Base-by-base conservation (phyloP, 2,329 filamentous ascomycete species). In the Colletotrichum tabaci region DNA sequence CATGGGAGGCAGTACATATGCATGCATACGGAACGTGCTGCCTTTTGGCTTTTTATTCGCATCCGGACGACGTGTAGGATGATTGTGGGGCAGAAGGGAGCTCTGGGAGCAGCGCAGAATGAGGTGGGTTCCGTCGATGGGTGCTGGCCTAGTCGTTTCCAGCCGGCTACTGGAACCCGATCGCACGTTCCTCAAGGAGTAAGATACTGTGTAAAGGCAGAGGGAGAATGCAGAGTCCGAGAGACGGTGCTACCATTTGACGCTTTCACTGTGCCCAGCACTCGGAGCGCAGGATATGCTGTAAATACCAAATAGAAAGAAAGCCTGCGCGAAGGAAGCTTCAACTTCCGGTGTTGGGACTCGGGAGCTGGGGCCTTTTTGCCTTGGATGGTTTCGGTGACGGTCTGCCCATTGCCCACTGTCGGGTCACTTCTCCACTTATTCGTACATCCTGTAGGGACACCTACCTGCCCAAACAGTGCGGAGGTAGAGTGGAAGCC, bases 41-140 rank as follows among this genome's bases (percentile, higher is more conserved):
- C 26, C 30, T 60, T 60, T 35, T 55, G 4, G 4, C 18, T 13
- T 55, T 38, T 15, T 18, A 38, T 12, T 61, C 50, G 67, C 67
- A 62, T 71, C 67, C 67, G 67, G 67, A 65, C 67, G 57, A 67
- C 23, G 57, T 62, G 62, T 67, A 35, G 47, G 57, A 67, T 38
- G 57, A 61, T 38, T 57, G 68, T 52, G 64, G 64, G 68, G 64
- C 55, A 49, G 49, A 18, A 38, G 16, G 26, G 21, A 21, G 30
- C 52, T 21, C 52, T n/a, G 30, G 18, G 52, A 21, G 30, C 18
- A 55, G 52, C 30, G 30, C 30, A 35, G 30, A 8, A 35, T 9
- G 30, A 35, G 8, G 30, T 35, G 30, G 30, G 30, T 9, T 35
- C 30, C 30, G 30, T 7, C 9, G 30, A 35, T 35, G 30, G 30